Evolutionary conservation across 306 rosid species (phyloP), one percentile per base, ranked within the genome.

Genomic region (Fragaria iinumae): DNA sequence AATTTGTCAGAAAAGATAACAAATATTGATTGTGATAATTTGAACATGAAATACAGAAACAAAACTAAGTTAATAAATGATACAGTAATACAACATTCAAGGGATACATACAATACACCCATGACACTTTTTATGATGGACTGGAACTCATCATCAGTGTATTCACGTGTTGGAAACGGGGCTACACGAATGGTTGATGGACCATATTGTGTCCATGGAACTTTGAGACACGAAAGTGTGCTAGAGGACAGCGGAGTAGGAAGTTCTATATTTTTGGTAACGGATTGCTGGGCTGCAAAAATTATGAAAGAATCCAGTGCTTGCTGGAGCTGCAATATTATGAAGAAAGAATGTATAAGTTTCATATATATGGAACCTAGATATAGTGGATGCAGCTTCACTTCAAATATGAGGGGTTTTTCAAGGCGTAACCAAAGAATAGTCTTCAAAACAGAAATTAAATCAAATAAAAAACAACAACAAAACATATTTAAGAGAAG

Each of bases 121-220:
- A 94, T 94, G 78, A 92, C 96, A 67, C 77, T 81, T 89, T 94
- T 94, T 74, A 92, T 78, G 63, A 92, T 94, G 71, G 90, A 91
- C 86, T 94, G 98, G 86, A 94, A 94, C 91, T 92, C 95, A 80
- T 94, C 97, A 86, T 92, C 98, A 50, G 94, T 91, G 85, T 90
- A 94, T 81, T 94, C 89, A 69, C 96, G 93, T 72, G 96, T 94
- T 57, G 98, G 98, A 88, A 94, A 94, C 60, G 98, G 98, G 73
- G 84, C 90, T 71, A 94, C 77, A 69, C 95, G 91, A 75, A 94
- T 90, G 29, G 82, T 86, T 69, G 93, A 78, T 44, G 98, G 98
- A 67, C 79, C 87, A 73, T 85, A 94, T 67, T 75, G 88, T 48
- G 72, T 90, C 93, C 90, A 88, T 18, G 91, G 88, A 49, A 55